These are phyloP conservation scores for Pharnaceum exiguum DNA, from an alignment of 148 eudicot genomes.

Conservation along the genomic window DNA sequence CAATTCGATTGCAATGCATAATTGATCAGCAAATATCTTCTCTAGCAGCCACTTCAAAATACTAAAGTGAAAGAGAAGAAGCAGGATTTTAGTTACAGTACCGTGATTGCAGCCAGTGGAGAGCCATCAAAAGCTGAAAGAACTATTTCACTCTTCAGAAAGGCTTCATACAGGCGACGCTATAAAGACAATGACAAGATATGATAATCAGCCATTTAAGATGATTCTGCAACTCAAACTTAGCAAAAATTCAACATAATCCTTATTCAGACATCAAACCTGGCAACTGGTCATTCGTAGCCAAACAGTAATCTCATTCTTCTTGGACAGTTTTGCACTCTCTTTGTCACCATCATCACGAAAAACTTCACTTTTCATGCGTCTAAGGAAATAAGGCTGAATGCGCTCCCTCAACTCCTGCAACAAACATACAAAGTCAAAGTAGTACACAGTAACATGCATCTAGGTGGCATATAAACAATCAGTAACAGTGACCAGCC, in stretches of 20 bases:
- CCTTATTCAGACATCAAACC: constrained; percentile 34
- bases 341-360: constrained; percentile 36
- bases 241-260: background rate
- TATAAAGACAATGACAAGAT: constrained; percentile 22
- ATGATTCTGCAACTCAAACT: background rate
- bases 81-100: constrained; percentile 26
- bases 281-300: constrained; percentile 70
- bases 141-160: constrained; percentile 89
- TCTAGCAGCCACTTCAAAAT: background rate
- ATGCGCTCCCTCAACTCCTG: constrained; percentile 84
- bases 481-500: background rate
- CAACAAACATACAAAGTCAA: constrained; percentile 1
- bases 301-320: constrained; percentile 95
- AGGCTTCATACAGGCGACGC: constrained; percentile 95
- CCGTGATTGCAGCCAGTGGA: constrained; percentile 97
- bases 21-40: no score
- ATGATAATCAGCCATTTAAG: constrained; percentile 8
- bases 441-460: background rate
- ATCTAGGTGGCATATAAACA: background rate
- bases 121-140: constrained; percentile 98
- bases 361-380: constrained; percentile 89
- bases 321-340: constrained; percentile 60
- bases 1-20: no score
- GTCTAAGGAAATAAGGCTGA: constrained; percentile 90
- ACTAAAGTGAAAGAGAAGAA: background rate